Base-by-base conservation (phyloP, 2,329 filamentous ascomycete genomes). In the Graphilbum fragrans region DNA sequence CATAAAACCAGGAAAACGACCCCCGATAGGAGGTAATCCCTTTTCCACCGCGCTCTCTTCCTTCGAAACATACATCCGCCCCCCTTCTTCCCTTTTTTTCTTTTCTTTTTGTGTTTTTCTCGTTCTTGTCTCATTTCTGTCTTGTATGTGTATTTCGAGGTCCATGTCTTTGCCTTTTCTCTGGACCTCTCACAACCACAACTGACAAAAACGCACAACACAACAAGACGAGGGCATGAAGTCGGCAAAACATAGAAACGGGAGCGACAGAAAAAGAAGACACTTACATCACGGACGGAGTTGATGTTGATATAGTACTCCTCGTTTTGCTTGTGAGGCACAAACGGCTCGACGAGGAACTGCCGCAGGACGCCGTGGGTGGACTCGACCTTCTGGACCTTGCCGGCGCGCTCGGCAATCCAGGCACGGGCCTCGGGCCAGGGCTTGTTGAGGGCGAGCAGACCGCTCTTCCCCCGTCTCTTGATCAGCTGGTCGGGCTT, bases 251-350 rank as follows among this genome's bases (percentile, higher is more conserved):
- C 31, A 31, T 31, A 33, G 29, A 23, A 18, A 32, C 8, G 20
- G 16, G 10, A 39, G 2, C 17, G 19, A 39, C 37, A 43, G 19
- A 38, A 16, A 14, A 33, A 7, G 37, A 49, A 41, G 41, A 47
- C 50, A 80, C 87, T 80, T 80, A 96, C 92, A 81, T 96, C 92
- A 74, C 92, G 85, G 59, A 94, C 88, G 49, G 92, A 96, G 78
- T 95, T 92, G 74, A 98, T 98, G 80, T 95, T 95, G 74, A 98
- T 94, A 71, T 98, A 98, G 74, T 96, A 96, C 69, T 98, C 92
- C 50, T 90, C 95, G 63, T 87, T 82, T 56, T 87, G 77, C 50
- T 88, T 83, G 68, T 98, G 92, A 57, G 90, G 92, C 49, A 96
- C 88, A 60, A 98, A 96, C 40, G 92, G 92, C 78, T 98, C 92